Conservation (phyloP, 208 protist genomes). For the Acanthamoeba lenticulata region DNA sequence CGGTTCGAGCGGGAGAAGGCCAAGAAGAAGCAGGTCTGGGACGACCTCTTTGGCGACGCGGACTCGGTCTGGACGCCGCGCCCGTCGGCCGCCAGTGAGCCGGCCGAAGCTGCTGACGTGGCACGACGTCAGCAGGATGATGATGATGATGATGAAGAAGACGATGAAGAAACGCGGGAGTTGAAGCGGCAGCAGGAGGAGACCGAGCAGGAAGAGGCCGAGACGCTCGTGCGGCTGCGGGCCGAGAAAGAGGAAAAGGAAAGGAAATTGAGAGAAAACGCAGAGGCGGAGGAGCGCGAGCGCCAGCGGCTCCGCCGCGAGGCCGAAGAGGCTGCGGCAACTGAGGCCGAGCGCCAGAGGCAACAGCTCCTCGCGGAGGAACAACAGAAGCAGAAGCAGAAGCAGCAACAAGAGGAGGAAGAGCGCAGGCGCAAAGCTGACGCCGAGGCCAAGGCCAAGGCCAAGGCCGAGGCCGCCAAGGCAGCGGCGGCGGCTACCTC, state of each 20-base stretch:
- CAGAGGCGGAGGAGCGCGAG: not conserved
- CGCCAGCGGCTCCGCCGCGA: not conserved
- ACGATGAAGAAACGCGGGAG: not conserved
- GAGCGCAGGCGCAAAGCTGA: not conserved
- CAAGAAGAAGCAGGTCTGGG: constrained; percentile 38
- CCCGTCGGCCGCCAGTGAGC: not conserved
- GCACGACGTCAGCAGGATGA: not conserved
- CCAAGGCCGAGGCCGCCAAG: not conserved
- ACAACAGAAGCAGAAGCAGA: not conserved
- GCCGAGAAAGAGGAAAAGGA: not conserved
- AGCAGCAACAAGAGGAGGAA: not conserved
- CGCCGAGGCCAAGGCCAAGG: not conserved
- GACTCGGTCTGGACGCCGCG: not conserved
- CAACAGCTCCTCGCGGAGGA: not conserved
- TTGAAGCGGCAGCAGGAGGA: not conserved
- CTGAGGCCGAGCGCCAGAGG: too few species aligned
- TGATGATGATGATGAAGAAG: not conserved
- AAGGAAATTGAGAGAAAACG: not conserved
- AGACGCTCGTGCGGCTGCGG: not conserved
- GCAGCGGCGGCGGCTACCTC: not conserved
- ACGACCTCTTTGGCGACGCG: constrained; percentile 8
- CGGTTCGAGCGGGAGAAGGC: not conserved
- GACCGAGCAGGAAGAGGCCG: not conserved
- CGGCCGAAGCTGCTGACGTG: too few species aligned
- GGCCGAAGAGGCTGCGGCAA: not conserved